phyloP scores from a whole-genome alignment of 106 monocot genomes.

The Dactylorhiza incarnata region DNA sequence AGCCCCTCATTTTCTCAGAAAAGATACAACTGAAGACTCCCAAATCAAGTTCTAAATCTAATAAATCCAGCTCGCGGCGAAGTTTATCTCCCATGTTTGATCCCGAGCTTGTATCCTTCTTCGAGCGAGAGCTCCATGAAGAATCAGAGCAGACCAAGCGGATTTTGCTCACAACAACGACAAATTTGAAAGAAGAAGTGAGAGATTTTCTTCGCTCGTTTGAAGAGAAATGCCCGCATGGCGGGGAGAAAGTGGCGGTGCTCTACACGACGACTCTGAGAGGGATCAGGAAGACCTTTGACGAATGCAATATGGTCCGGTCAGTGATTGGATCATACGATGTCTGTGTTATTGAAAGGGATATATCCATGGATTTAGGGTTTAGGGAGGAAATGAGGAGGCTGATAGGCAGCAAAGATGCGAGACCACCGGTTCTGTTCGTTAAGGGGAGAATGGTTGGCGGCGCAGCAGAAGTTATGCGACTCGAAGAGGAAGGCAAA shows the following conservation, averaged over 20 bases:
- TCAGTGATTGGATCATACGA: too few species aligned
- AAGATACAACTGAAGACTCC: not conserved
- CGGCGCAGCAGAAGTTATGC: constrained; percentile 55
- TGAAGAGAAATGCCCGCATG: constrained; percentile 61
- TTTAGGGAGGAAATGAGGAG: constrained; percentile 67
- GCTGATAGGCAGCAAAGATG: constrained; percentile 44
- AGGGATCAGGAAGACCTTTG: too few species aligned
- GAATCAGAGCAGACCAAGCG: constrained; percentile 53
- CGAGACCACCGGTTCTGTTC: constrained; percentile 51
- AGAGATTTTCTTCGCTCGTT: constrained; percentile 21
- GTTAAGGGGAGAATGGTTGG: constrained; percentile 67
- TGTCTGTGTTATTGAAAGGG: constrained; percentile 46
- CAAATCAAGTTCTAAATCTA: not conserved
- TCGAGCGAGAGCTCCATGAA: constrained; percentile 44
- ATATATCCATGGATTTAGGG: constrained; percentile 88
- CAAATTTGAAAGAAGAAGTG: constrained; percentile 12
- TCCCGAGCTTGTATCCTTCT: constrained; percentile 57
- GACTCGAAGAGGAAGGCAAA: constrained; percentile 72
- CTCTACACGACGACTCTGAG: constrained; percentile 15
- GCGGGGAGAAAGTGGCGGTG: constrained; percentile 43
- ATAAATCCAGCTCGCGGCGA: constrained; percentile 16
- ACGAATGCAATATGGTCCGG: too few species aligned
- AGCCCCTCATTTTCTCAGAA: constrained; percentile 24
- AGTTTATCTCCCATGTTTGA: constrained; percentile 73
- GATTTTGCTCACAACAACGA: constrained; percentile 19